phyloP scores from a whole-genome alignment of 495 filamentous ascomycete species.

The Bathelium albidoporum region DNA sequence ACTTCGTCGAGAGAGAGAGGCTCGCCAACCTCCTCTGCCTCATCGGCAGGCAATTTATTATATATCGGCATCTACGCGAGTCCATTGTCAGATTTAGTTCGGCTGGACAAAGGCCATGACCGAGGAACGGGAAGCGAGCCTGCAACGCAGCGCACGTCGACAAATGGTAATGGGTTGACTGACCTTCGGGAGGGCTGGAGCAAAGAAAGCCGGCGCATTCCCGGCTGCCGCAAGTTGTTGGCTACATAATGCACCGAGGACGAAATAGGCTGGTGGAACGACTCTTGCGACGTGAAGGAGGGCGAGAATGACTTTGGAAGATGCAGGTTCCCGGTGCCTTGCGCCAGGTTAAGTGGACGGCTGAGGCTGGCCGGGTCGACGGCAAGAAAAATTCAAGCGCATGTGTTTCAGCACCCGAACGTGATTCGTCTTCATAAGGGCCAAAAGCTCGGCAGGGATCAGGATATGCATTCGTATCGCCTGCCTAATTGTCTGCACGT shows the following conservation, averaged over 20 bases:
- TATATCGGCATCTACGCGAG: background rate
- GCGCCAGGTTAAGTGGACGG: background rate
- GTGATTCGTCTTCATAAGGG: background rate
- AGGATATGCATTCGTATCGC: background rate
- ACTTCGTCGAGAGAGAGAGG: background rate
- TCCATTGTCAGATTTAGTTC: background rate
- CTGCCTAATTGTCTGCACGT: background rate
- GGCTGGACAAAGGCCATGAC: background rate
- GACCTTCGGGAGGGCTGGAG: background rate
- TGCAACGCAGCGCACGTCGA: background rate
- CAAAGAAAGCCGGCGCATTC: background rate
- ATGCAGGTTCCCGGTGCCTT: background rate
- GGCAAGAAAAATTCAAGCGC: background rate
- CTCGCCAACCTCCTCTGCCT: background rate
- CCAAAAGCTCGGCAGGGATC: background rate
- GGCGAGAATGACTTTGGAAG: background rate
- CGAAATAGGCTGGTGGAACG: background rate
- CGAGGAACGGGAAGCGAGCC: background rate
- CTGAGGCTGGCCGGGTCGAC: background rate
- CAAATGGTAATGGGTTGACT: background rate
- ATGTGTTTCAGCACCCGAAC: background rate
- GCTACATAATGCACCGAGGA: background rate
- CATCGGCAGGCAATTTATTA: background rate
- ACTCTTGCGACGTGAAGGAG: background rate
- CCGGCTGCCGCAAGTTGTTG: background rate